These are phyloP conservation scores for Davidsoniella virescens DNA, from an alignment of 2,329 filamentous ascomycete species.

Conservation along the genomic window DNA sequence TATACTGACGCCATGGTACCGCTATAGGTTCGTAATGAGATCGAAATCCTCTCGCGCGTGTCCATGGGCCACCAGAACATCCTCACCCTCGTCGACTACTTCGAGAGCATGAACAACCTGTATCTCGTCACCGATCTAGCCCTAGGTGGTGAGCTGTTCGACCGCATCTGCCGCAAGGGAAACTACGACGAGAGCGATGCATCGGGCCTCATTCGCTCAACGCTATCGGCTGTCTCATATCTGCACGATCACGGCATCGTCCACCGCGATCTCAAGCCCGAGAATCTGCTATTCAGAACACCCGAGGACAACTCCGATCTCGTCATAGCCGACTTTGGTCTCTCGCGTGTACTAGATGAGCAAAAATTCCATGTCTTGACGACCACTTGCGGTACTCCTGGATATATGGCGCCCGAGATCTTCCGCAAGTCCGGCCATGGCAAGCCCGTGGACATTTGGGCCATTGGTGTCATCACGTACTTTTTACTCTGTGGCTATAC, in stretches of 20 bases:
- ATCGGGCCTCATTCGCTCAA: slow-evolving; percentile 84
- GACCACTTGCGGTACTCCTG: slow-evolving; percentile 92
- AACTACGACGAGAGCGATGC: slow-evolving; percentile 97
- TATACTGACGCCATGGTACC: not conserved
- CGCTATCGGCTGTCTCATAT: slow-evolving; percentile 93
- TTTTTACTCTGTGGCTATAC: slow-evolving; percentile 97
- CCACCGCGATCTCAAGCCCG: slow-evolving; percentile 91
- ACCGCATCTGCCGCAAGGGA: slow-evolving; percentile 95
- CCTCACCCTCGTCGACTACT: slow-evolving; percentile 93
- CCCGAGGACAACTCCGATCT: slow-evolving; percentile 96
- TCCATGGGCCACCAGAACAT: slow-evolving; percentile 99
- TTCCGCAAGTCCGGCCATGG: slow-evolving; percentile 98
- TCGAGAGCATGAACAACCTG: slow-evolving; percentile 98
- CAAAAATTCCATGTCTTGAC: slow-evolving; percentile 96
- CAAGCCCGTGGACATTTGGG: slow-evolving; percentile 97
- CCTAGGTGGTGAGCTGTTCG: slow-evolving; percentile 89
- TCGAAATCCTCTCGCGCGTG: slow-evolving; percentile 91
- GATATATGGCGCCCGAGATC: slow-evolving; percentile 98
- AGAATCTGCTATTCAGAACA: slow-evolving; percentile 91
- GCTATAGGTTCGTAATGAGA: slow-evolving; percentile 79
- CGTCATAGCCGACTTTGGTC: slow-evolving; percentile 89
- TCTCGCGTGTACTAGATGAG: slow-evolving; percentile 96
- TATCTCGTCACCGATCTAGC: slow-evolving; percentile 96
- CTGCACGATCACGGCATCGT: slow-evolving; percentile 98
- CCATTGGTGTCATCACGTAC: slow-evolving; percentile 95